Conservation (phyloP, 495 filamentous ascomycete genomes). For the Neurospora tetraspora region DNA sequence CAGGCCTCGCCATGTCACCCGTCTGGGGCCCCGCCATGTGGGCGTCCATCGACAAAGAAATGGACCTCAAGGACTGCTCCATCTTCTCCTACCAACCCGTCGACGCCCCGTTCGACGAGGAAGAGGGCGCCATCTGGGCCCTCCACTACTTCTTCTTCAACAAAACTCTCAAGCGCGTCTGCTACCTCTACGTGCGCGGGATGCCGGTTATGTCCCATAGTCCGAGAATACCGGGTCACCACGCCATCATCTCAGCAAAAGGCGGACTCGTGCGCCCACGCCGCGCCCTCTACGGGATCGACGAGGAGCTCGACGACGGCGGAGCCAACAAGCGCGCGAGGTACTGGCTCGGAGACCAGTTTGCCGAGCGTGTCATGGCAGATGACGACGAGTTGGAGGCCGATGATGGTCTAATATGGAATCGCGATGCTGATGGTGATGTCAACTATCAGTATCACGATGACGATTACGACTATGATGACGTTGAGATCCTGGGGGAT, state of each 20-base stretch:
- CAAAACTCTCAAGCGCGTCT: constrained; percentile 83
- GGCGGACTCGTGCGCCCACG: not conserved
- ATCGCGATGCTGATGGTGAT: constrained; percentile 42
- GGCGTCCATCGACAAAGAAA: constrained; percentile 83
- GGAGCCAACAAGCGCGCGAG: constrained; percentile 66
- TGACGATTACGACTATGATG: constrained; percentile 33
- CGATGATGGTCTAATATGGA: constrained; percentile 34
- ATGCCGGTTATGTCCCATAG: constrained; percentile 73
- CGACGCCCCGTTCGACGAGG: constrained; percentile 77
- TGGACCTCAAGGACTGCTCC: constrained; percentile 75
- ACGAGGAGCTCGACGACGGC: constrained; percentile 4
- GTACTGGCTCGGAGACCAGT: constrained; percentile 71
- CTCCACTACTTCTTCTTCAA: constrained; percentile 97
- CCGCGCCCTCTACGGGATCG: not conserved
- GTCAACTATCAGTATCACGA: constrained; percentile 43
- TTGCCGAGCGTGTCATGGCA: constrained; percentile 29
- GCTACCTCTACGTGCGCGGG: constrained; percentile 82
- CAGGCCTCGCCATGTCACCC: constrained; percentile 23
- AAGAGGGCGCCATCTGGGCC: constrained; percentile 89
- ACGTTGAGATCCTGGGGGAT: constrained; percentile 37
- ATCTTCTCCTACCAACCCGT: constrained; percentile 78
- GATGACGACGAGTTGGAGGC: constrained; percentile 36
- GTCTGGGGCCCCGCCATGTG: constrained; percentile 83
- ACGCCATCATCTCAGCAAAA: constrained; percentile 7
- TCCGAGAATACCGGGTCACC: constrained; percentile 26